Base-by-base conservation (phyloP, 306 rosid species). In the Quercus mongolica region DNA sequence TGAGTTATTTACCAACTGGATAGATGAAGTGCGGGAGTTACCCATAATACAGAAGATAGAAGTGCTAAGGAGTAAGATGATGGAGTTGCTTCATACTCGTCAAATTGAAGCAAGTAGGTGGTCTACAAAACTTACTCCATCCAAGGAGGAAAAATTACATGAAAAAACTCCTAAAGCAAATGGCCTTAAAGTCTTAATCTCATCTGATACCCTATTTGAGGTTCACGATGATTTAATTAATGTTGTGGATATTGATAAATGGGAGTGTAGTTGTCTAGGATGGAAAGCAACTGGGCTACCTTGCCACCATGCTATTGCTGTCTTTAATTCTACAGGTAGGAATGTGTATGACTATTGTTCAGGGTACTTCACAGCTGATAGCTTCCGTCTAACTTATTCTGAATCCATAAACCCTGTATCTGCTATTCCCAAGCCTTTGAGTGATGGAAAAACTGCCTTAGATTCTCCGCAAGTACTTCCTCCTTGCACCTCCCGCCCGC, bases 161-260 rank as follows among this genome's bases (percentile, higher is more conserved):
- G 79, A 71, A 51, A 85, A 82, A 59, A 21, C 74, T 62, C 67
- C 26, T 62, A 74, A 71, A 56, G 90, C 88, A 2, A 73, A 46
- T 23, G 73, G 84, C 49, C 87, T 84, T 41, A 86, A 86, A 79
- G 90, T 88, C 3, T 56, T 84, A 35, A 81, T 84, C 81, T 88
- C 90, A 62, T 86, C 92, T 3, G 90, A 88, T 59, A 84, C 84
- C 73, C 78, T 88, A 17, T 86, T 88, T 19, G 92, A 88, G 82
- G 90, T 88, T 76, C 92, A 84, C 8, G 86, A 81, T 9, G 92
- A 86, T 54, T 84, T 82, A 30, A 78, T 74, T 28, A 75, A 86
- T 59, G 92, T 88, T 38, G 90, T 88, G 80, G 83, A 88, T 81
- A 79, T 84, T 23, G 78, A 67, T 7, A 80, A 75, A 82, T 15